Base-by-base conservation (phyloP, 345 rosid genomes). In the Heritiera littoralis region DNA sequence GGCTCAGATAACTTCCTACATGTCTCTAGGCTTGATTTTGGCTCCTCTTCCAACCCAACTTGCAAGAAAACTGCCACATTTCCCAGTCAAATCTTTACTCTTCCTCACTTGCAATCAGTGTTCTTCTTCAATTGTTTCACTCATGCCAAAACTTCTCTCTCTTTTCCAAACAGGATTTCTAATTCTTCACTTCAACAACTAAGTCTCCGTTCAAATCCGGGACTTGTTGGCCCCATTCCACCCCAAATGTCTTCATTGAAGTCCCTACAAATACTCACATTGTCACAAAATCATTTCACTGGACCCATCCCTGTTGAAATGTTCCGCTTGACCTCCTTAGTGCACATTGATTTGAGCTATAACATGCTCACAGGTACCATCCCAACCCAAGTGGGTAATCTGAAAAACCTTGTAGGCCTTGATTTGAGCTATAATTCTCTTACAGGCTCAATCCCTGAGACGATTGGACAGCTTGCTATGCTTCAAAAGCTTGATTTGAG, bases 401-500 rank as follows among this genome's bases (percentile, higher is more conserved):
- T 95, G 67, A 86, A 77, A 49, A 87, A 81, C 84, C 91, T 95
- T 45, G 79, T 83, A 5, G 97, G 93, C 6, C 90, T 95, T 69
- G 98, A 95, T 80, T 82, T 95, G 64, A 93, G 98, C 90, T 91
- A 92, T 69, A 95, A 95, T 75, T 85, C 86, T 0, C 67, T 95
- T 3, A 61, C 79, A 7, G 98, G 98, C 7, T 9, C 66, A 1
- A 90, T 95, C 65, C 98, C 98, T 13, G 38, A 11, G 7, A 72
- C 93, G 60, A 89, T 93, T 65, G 88, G 97, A 43, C 86, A 90
- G 54, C 85, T 95, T 79, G 86, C 82, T 80, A 63, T 80, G 86
- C 97, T 95, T 80, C 98, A 90, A 75, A 95, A 95, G 80, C 98
- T 94, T 52, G 98, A 94, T 77, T 75, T 94, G 76, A 93, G 97